These are phyloP conservation scores for Fraxinus excelsior DNA, from an alignment of 257 asterid genomes.

Conservation along the genomic window DNA sequence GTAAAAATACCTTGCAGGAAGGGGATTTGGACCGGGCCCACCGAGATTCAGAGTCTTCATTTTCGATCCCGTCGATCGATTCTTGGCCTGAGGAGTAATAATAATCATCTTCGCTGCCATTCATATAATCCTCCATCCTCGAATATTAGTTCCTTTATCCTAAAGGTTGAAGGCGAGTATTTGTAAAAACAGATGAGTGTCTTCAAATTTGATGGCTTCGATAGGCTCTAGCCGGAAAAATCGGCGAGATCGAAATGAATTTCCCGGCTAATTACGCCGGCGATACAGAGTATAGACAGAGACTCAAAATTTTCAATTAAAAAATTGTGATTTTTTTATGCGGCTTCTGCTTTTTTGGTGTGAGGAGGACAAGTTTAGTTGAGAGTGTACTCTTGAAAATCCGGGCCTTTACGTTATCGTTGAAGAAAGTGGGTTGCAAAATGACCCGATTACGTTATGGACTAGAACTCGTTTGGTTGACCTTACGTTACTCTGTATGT, in stretches of 20 bases:
- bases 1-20: slow-evolving; percentile 61
- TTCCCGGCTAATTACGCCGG: not conserved
- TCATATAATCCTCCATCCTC: slow-evolving; percentile 51
- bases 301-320: not conserved
- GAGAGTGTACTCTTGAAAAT: not conserved
- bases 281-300: not conserved
- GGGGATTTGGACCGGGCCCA: slow-evolving; percentile 53
- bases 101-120: slow-evolving; percentile 56
- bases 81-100: slow-evolving; percentile 58
- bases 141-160: not conserved
- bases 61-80: slow-evolving; percentile 62
- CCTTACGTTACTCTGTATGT: not conserved
- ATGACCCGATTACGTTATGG: not conserved
- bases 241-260: not conserved
- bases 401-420: not conserved
- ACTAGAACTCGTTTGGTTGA: not conserved
- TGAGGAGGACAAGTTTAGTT: not conserved
- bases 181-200: not conserved
- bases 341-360: not conserved
- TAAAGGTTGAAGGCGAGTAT: not conserved
- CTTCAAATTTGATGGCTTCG: not conserved
- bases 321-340: not conserved
- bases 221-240: not conserved
- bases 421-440: not conserved
- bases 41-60: slow-evolving; percentile 53